Evolutionary conservation across 2,329 filamentous ascomycete species (phyloP).

Genomic region (Pyrenophora seminiperda): DNA sequence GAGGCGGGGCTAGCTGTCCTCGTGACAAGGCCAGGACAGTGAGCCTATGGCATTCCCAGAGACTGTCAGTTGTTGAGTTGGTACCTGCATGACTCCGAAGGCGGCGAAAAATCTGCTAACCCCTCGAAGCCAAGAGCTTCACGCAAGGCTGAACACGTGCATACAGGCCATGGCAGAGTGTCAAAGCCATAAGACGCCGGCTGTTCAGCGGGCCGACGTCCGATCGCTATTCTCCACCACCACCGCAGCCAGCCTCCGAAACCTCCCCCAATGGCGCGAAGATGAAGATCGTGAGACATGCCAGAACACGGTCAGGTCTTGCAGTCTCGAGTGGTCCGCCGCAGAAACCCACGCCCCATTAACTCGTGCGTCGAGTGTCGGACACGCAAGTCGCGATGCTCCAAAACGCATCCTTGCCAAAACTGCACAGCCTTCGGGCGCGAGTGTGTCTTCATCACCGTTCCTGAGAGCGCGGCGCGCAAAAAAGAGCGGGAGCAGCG

Average conservation of each 20-base stretch:
- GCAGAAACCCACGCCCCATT: conserved; percentile 47
- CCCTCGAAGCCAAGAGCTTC: conserved; percentile 11
- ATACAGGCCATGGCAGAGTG: background rate
- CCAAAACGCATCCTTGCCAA: conserved; percentile 48
- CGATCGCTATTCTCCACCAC: conserved; percentile 20
- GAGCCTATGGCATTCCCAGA: background rate
- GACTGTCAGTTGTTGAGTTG: conserved; percentile 9
- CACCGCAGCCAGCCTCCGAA: conserved; percentile 22
- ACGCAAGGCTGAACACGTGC: conserved; percentile 28
- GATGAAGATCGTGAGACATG: conserved; percentile 43
- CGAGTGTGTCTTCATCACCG: conserved; percentile 48
- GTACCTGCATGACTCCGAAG: conserved; percentile 33
- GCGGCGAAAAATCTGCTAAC: conserved; percentile 24
- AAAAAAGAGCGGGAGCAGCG: conserved; percentile 46
- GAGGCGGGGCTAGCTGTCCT: too few species aligned
- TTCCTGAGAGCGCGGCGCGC: conserved; percentile 46
- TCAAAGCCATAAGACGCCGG: conserved; percentile 12
- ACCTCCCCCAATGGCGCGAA: conserved; percentile 37
- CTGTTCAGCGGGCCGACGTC: conserved; percentile 28
- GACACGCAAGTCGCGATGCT: conserved; percentile 47
- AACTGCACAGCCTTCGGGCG: conserved; percentile 48
- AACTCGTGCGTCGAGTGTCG: conserved; percentile 49
- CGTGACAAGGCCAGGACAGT: too few species aligned
- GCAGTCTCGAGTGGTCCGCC: conserved; percentile 47
- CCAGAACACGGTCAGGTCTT: conserved; percentile 45